Evolutionary conservation across 768 basidiomycete species (phyloP).

Genomic region (Mycena olivaceomarginata): DNA sequence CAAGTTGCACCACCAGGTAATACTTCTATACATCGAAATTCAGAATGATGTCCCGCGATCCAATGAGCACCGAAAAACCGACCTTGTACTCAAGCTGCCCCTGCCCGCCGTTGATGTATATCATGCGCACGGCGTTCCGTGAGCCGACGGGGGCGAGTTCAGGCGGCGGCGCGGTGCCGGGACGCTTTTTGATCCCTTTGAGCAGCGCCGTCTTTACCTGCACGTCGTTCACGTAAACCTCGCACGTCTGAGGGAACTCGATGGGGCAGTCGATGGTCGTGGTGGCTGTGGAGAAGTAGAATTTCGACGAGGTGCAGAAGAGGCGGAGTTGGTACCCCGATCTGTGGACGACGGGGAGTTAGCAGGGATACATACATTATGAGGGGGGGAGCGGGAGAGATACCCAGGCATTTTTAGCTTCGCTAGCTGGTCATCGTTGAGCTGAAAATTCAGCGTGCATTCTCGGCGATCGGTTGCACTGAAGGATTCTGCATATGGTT

Average conservation of each 20-base stretch:
- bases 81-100: conserved; percentile 53
- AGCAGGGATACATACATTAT: not conserved
- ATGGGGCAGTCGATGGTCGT: conserved; percentile 66
- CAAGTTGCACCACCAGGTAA: conserved; percentile 77
- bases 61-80: conserved; percentile 42
- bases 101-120: conserved; percentile 77
- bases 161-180: conserved; percentile 80
- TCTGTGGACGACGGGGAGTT: conserved; percentile 48
- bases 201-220: conserved; percentile 67
- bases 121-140: conserved; percentile 72
- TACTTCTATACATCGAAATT: conserved; percentile 67
- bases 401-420: conserved; percentile 27
- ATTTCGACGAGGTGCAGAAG: conserved; percentile 79
- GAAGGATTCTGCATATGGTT: conserved; percentile 59
- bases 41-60: not conserved
- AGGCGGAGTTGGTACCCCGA: conserved; percentile 75
- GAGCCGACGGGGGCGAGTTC: conserved; percentile 49
- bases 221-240: conserved; percentile 74
- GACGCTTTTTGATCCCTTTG: conserved; percentile 83
- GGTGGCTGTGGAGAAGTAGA: conserved; percentile 60
- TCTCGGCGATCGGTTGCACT: conserved; percentile 72
- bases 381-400: not conserved
- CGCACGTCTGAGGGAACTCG: conserved; percentile 80
- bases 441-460: conserved; percentile 62
- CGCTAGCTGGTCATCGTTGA: conserved; percentile 64